Percentiles rank a stretch among this genome's conserved stretches.
Evolutionary conservation across 305 asterid species (phyloP).

Genomic region (Solanum hybrid): DNA sequence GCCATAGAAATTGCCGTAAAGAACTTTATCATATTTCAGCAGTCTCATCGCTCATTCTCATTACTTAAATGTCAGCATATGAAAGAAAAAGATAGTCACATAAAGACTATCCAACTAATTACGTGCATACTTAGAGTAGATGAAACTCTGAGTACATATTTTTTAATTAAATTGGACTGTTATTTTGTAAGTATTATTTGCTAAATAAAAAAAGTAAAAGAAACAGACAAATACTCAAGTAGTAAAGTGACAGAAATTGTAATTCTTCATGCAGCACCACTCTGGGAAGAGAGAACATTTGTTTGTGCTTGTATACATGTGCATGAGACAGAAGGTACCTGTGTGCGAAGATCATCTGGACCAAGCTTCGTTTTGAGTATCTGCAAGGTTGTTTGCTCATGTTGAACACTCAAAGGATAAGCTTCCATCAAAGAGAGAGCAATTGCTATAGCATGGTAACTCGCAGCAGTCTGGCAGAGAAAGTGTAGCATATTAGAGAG

Average conservation of each 20-base stretch:
- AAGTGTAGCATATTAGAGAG: slow-evolving; percentile 9
- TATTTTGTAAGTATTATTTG: background rate
- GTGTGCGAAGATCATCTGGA: slow-evolving; percentile 94
- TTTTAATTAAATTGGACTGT: background rate
- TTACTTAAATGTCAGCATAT: background rate
- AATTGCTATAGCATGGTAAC: slow-evolving; percentile 97
- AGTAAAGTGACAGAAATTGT: slow-evolving; percentile 8
- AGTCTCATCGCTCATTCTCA: background rate
- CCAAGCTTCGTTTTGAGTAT: slow-evolving; percentile 90
- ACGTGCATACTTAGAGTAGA: background rate
- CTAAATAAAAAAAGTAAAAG: background rate
- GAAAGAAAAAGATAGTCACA: background rate
- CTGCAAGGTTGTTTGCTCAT: slow-evolving; percentile 91
- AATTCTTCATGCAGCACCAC: slow-evolving; percentile 2
- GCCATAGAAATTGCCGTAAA: background rate
- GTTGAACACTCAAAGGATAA: slow-evolving; percentile 96
- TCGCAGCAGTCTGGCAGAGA: slow-evolving; percentile 80
- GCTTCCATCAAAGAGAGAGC: slow-evolving; percentile 99
- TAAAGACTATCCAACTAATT: background rate
- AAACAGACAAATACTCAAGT: background rate
- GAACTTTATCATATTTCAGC: background rate
- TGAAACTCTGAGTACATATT: background rate
- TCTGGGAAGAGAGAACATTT: slow-evolving; percentile 3
- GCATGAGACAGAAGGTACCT: slow-evolving; percentile 37
- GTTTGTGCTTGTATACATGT: background rate